Conservation (phyloP, 1,139 yeast species). For the Magnusiomyces clavatus region DNA sequence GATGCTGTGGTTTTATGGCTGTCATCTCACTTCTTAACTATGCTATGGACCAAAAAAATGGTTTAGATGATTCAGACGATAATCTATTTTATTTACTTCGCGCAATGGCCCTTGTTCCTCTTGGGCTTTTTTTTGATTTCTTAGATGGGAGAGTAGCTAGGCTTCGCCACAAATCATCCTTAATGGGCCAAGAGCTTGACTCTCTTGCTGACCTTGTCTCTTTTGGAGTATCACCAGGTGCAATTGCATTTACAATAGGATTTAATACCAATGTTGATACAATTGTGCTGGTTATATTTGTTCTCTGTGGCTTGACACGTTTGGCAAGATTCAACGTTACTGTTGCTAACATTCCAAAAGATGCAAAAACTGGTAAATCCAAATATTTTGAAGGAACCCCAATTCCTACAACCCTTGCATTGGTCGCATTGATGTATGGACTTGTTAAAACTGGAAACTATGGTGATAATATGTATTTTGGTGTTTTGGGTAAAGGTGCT, state of each 20-base stretch:
- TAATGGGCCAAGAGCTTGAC: conserved; percentile 96
- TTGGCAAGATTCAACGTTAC: conserved; percentile 93
- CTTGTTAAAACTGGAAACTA: conserved; percentile 41
- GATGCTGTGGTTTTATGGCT: conserved; percentile 70
- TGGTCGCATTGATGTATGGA: conserved; percentile 66
- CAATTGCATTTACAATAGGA: conserved; percentile 87
- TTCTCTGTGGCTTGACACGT: conserved; percentile 87
- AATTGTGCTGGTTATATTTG: conserved; percentile 70
- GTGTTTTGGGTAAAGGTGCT: conserved; percentile 42
- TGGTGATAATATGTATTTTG: conserved; percentile 54
- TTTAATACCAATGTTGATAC: conserved; percentile 78
- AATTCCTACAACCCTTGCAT: conserved; percentile 75
- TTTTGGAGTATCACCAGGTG: conserved; percentile 90
- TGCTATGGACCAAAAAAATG: conserved; percentile 18
- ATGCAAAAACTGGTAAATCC: conserved; percentile 62
- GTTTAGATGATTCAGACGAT: background rate
- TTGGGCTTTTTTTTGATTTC: conserved; percentile 91
- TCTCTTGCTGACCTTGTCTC: conserved; percentile 91
- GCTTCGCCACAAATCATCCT: conserved; percentile 79
- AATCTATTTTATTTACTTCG: conserved; percentile 57
- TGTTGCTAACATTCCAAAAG: conserved; percentile 87
- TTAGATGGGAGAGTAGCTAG: conserved; percentile 97
- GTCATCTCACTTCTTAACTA: conserved; percentile 79
- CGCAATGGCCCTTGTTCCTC: conserved; percentile 78
- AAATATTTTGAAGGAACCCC: conserved; percentile 87